Percentiles rank a stretch among this genome's conserved stretches.
These are phyloP conservation scores for Trichophaea hybrida DNA, from an alignment of 2,329 filamentous ascomycete genomes.

Conservation along the genomic window DNA sequence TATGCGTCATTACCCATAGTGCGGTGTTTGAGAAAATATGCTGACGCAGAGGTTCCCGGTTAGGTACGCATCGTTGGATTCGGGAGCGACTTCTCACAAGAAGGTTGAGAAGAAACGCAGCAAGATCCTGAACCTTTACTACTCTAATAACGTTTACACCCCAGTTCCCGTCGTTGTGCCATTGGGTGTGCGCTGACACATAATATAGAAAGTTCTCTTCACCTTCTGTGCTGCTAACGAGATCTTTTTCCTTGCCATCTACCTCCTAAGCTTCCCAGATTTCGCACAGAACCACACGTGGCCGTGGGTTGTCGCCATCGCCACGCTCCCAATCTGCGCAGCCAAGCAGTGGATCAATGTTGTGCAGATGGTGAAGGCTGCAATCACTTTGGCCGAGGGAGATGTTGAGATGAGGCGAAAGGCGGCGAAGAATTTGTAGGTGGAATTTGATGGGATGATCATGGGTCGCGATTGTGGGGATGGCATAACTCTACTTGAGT, in stretches of 20 bases:
- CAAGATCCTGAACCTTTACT: constrained; percentile 86
- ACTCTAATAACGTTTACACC: constrained; percentile 77
- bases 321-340: constrained; percentile 76
- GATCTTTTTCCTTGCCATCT: constrained; percentile 93
- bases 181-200: neutral
- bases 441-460: neutral
- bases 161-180: constrained; percentile 1
- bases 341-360: constrained; percentile 90
- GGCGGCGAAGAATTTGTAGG: neutral
- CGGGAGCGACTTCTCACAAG: constrained; percentile 57
- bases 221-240: constrained; percentile 83
- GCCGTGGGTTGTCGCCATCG: constrained; percentile 65
- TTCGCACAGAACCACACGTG: constrained; percentile 46
- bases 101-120: constrained; percentile 77
- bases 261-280: constrained; percentile 91
- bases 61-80: constrained; percentile 32
- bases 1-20: constrained; percentile 59
- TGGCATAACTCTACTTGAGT: neutral
- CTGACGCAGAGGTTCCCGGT: constrained; percentile 32
- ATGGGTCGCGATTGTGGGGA: neutral
- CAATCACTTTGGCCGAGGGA: constrained; percentile 83
- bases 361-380: constrained; percentile 84
- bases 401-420: constrained; percentile 42
- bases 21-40: neutral
- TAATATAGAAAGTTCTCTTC: constrained; percentile 67